phyloP scores from a whole-genome alignment of 345 rosid genomes.

The Iberis pinnata region DNA sequence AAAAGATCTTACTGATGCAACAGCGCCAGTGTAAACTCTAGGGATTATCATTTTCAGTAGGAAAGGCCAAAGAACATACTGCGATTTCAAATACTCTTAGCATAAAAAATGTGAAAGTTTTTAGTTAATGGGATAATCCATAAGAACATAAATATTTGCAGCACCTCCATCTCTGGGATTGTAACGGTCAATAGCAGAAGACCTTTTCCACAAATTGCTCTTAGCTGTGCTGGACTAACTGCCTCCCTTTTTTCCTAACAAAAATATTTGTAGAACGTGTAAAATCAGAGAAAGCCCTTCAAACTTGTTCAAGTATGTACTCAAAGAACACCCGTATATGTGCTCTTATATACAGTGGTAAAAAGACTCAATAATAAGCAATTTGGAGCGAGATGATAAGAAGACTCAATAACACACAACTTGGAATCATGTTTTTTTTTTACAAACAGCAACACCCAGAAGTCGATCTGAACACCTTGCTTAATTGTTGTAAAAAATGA shows the following conservation, averaged over 20 bases:
- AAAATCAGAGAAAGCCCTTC: constrained; percentile 1
- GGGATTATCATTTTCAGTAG: constrained; percentile 82
- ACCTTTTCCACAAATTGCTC: constrained; percentile 86
- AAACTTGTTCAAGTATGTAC: constrained; percentile 3
- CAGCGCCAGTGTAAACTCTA: constrained; percentile 60
- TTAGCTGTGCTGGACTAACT: constrained; percentile 51
- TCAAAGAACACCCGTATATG: constrained; percentile 11
- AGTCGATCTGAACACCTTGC: not conserved
- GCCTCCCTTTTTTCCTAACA: constrained; percentile 49
- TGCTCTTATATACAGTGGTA: constrained; percentile 7
- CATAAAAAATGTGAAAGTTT: constrained; percentile 2
- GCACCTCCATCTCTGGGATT: constrained; percentile 97
- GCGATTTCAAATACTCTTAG: constrained; percentile 31
- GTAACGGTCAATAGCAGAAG: constrained; percentile 91
- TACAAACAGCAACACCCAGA: constrained; percentile 6
- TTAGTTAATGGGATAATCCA: not conserved
- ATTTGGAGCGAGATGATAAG: not conserved
- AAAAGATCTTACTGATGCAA: constrained; percentile 58
- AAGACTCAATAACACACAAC: not conserved
- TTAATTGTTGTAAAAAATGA: not conserved
- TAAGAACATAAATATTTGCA: constrained; percentile 1
- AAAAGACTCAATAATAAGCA: not conserved
- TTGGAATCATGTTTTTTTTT: constrained; percentile 3
- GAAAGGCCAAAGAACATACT: constrained; percentile 97
- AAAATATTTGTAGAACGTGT: constrained; percentile 6